A percentile compares a stretch with the other conserved stretches of the same genome.
phyloP scores from a whole-genome alignment of 805 yeast genomes.

The Wickerhamiella bombiphila region DNA sequence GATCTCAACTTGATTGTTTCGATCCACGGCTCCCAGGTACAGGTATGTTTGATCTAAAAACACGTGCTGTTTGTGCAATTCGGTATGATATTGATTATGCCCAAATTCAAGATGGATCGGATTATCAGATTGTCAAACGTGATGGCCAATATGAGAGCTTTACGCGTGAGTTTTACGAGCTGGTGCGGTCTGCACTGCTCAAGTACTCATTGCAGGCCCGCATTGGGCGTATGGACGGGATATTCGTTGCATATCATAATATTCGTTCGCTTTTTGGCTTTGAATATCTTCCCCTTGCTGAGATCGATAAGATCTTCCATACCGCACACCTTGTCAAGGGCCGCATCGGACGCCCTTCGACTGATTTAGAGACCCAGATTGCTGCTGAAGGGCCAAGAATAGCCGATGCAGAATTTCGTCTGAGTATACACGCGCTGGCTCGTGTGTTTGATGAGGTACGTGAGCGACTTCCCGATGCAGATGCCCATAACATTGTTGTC shows the following conservation, averaged over 20 bases:
- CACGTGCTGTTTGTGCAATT: conserved; percentile 80
- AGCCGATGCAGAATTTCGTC: conserved; percentile 55
- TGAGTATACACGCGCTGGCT: conserved; percentile 41
- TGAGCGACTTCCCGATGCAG: conserved; percentile 10
- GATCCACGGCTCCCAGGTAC: conserved; percentile 70
- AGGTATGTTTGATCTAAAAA: conserved; percentile 83
- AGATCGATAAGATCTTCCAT: conserved; percentile 53
- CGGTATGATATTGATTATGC: conserved; percentile 60
- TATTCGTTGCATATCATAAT: conserved; percentile 83
- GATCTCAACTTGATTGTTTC: conserved; percentile 83
- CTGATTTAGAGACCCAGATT: conserved; percentile 18
- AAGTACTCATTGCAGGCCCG: conserved; percentile 86
- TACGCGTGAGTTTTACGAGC: conserved; percentile 64
- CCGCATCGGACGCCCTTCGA: conserved; percentile 1
- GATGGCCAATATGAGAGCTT: conserved; percentile 65
- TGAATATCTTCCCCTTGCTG: conserved; percentile 64
- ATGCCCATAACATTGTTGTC: conserved; percentile 14
- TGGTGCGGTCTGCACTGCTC: conserved; percentile 58
- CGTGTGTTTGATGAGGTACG: conserved; percentile 30
- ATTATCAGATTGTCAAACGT: conserved; percentile 49
- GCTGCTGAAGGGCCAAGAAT: conserved; percentile 30
- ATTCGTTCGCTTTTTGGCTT: conserved; percentile 71
- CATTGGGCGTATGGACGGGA: conserved; percentile 94
- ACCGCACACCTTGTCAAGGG: conserved; percentile 23
- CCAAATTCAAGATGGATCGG: conserved; percentile 41